Evolutionary conservation across 352 stramenopile genomes (phyloP).

Genomic region (Globisporangium paroecandrum): DNA sequence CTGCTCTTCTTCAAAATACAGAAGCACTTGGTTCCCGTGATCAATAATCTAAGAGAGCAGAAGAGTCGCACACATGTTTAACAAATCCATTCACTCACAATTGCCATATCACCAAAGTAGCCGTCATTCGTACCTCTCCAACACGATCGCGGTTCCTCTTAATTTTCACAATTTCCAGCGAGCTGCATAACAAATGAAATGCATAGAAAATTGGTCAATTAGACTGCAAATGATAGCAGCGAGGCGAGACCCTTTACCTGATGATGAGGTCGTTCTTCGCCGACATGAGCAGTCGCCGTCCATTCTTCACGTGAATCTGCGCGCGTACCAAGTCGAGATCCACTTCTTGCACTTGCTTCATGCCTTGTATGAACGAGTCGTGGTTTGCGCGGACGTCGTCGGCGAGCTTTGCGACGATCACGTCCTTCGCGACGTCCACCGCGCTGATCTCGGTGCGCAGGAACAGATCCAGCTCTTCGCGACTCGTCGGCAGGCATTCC

Average conservation of each 20-base stretch:
- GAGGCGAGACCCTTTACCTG: conserved; percentile 29
- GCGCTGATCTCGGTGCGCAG: conserved; percentile 80
- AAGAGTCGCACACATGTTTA: neutral
- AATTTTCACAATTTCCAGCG: conserved; percentile 79
- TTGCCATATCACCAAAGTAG: neutral
- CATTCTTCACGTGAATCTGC: conserved; percentile 88
- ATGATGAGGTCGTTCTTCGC: conserved; percentile 73
- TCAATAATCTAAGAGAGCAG: conserved; percentile 50
- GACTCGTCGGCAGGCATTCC: conserved; percentile 58
- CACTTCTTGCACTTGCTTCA: conserved; percentile 86
- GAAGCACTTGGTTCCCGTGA: conserved; percentile 33
- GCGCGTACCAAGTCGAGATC: conserved; percentile 80
- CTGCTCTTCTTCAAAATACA: conserved; percentile 74
- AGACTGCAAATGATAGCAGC: neutral
- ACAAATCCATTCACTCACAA: neutral
- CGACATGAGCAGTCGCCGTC: conserved; percentile 59
- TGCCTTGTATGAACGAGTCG: conserved; percentile 75
- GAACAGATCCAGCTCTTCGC: conserved; percentile 55
- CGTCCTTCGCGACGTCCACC: conserved; percentile 77
- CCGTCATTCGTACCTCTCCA: conserved; percentile 37
- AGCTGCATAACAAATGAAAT: conserved; percentile 24
- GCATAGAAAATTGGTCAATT: conserved; percentile 1
- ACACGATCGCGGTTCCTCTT: conserved; percentile 81
- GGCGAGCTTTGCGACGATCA: conserved; percentile 71
- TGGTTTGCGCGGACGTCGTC: conserved; percentile 81